A percentile compares a stretch with the other conserved stretches of the same genome.
These are phyloP conservation scores for Eutypa lata DNA, from an alignment of 2,329 filamentous ascomycete species.

Conservation along the genomic window DNA sequence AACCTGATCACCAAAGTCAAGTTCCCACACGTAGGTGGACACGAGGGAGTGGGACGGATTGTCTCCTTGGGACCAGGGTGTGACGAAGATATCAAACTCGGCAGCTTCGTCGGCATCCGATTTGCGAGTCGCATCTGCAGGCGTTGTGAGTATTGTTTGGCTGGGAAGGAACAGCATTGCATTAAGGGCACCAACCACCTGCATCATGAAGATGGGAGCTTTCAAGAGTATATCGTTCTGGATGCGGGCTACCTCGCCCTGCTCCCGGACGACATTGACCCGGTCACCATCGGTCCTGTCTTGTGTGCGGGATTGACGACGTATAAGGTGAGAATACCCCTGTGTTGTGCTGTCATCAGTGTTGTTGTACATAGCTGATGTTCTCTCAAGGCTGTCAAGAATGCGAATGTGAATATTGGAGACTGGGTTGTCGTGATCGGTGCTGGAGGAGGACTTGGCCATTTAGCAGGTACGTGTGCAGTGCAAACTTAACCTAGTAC, in stretches of 20 bases:
- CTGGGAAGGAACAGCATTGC: conserved; percentile 35
- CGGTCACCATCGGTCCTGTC: conserved; percentile 36
- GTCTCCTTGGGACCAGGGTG: conserved; percentile 35
- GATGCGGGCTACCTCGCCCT: conserved; percentile 41
- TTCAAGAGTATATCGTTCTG: conserved; percentile 41
- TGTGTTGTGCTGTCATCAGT: too few species aligned
- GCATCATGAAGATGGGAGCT: conserved; percentile 43
- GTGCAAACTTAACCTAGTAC: too few species aligned
- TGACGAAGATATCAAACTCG: conserved; percentile 31
- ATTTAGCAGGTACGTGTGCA: conserved; percentile 34
- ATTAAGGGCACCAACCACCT: conserved; percentile 39
- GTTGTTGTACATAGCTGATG: not conserved
- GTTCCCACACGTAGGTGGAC: conserved; percentile 41
- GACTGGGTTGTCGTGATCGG: conserved; percentile 42
- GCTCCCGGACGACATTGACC: conserved; percentile 39
- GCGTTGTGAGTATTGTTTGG: conserved; percentile 39
- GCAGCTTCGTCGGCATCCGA: conserved; percentile 39
- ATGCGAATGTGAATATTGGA: conserved; percentile 35
- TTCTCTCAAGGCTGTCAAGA: conserved; percentile 35
- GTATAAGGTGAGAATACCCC: conserved; percentile 33
- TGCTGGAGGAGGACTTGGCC: conserved; percentile 42
- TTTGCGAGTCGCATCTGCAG: conserved; percentile 39
- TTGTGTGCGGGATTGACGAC: conserved; percentile 41
- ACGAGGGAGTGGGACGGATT: conserved; percentile 42
- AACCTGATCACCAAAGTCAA: conserved; percentile 43